Evolutionary conservation across 768 basidiomycete species (phyloP).

Genomic region (Kwoniella bestiolae): DNA sequence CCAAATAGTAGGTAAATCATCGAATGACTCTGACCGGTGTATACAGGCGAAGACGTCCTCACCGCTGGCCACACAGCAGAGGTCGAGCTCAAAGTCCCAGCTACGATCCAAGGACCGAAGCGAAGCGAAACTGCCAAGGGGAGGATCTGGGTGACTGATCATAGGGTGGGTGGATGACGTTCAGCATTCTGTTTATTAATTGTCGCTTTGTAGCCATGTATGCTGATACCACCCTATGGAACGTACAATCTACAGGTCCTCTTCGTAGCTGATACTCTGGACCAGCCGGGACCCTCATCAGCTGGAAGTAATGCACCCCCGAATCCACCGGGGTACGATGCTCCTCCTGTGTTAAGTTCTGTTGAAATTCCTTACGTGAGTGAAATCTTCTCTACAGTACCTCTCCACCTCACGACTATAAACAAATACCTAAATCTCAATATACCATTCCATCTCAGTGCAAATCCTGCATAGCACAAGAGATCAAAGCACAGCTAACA

Average conservation of each 20-base stretch:
- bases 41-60: slow-evolving; percentile 32
- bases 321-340: slow-evolving; percentile 24
- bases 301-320: slow-evolving; percentile 4
- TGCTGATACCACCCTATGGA: too few relatives aligned
- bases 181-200: too few relatives aligned
- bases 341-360: slow-evolving; percentile 20
- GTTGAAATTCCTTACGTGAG: slow-evolving; percentile 43
- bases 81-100: slow-evolving; percentile 44
- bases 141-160: slow-evolving; percentile 46
- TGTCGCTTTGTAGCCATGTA: too few relatives aligned
- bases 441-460: too few relatives aligned
- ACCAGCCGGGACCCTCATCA: slow-evolving; percentile 14
- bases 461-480: too few relatives aligned
- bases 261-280: slow-evolving; percentile 26
- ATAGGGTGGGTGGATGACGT: slow-evolving; percentile 41
- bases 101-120: slow-evolving; percentile 46
- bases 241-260: slow-evolving; percentile 30
- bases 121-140: slow-evolving; percentile 41
- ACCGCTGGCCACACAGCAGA: slow-evolving; percentile 34
- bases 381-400: background rate
- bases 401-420: too few relatives aligned
- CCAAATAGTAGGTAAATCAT: too few relatives aligned
- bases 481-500: too few relatives aligned
- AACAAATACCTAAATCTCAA: too few relatives aligned
- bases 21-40: too few relatives aligned